Conservation (phyloP, 2,329 filamentous ascomycete genomes). For the Trichoderma sp. region DNA sequence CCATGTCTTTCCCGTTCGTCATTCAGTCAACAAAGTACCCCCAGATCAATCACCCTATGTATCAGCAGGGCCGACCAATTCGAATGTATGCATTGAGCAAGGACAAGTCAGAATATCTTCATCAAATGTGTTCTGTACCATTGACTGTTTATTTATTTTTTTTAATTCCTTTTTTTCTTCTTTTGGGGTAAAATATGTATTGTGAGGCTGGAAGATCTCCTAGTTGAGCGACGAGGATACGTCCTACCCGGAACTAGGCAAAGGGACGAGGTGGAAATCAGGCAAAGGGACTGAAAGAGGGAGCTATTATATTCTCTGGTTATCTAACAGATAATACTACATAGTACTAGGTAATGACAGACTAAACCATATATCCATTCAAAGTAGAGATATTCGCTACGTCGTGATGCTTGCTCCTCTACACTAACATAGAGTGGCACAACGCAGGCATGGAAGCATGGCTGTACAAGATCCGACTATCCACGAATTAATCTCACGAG, state of each 20-base stretch:
- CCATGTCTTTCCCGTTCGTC: not conserved
- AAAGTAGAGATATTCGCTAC: not conserved
- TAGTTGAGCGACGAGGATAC: not conserved
- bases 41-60: not conserved
- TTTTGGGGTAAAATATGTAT: not conserved
- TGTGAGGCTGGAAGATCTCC: not conserved
- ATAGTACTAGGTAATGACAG: not conserved
- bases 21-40: not conserved
- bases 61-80: too few relatives aligned
- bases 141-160: not conserved
- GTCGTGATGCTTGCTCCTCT: not conserved
- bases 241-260: not conserved
- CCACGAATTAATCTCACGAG: not conserved
- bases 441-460: not conserved
- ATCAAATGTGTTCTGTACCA: not conserved
- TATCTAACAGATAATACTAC: not conserved
- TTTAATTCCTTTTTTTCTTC: not conserved
- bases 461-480: not conserved
- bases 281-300: not conserved
- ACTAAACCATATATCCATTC: not conserved
- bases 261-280: not conserved
- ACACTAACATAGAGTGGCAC: not conserved
- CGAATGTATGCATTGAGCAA: too few relatives aligned
- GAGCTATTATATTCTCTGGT: not conserved
- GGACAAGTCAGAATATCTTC: not conserved